Conservation (phyloP, 2,329 filamentous ascomycete genomes). For the Trichoderma sp. region DNA sequence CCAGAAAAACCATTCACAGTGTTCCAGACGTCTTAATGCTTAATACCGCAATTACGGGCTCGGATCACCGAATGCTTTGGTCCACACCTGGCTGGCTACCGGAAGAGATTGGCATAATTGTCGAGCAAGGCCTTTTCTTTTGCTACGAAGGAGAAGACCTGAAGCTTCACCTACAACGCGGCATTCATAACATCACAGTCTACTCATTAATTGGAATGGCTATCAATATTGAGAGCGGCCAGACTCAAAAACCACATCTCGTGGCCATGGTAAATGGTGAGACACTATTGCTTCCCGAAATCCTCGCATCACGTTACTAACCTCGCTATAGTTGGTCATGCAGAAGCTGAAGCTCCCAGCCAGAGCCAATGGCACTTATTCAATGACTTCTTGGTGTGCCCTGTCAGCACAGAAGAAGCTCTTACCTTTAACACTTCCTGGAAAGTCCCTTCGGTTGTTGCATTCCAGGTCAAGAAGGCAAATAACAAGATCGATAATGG, state of each 20-base stretch:
- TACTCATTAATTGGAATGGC: constrained; percentile 91
- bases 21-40: constrained; percentile 85
- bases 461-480: constrained; percentile 78
- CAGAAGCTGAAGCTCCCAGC: constrained; percentile 55
- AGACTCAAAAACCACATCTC: constrained; percentile 83
- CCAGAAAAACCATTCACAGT: constrained; percentile 77
- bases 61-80: constrained; percentile 80
- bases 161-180: constrained; percentile 72
- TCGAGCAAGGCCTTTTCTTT: constrained; percentile 87
- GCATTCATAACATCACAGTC: constrained; percentile 76
- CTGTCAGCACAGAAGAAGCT: constrained; percentile 77
- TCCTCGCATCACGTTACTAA: neutral
- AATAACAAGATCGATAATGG: constrained; percentile 79
- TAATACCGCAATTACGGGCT: constrained; percentile 71
- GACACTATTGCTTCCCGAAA: constrained; percentile 18
- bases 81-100: constrained; percentile 86
- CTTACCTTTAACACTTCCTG: constrained; percentile 84
- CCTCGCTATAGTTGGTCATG: constrained; percentile 56
- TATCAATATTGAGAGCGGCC: constrained; percentile 81
- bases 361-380: constrained; percentile 89
- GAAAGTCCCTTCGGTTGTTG: constrained; percentile 87
- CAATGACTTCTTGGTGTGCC: constrained; percentile 91
- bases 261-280: constrained; percentile 86
- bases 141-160: constrained; percentile 94
- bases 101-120: constrained; percentile 87